Base-by-base conservation (phyloP, 805 yeast genomes). In the Nakazawaea wickerhamii region DNA sequence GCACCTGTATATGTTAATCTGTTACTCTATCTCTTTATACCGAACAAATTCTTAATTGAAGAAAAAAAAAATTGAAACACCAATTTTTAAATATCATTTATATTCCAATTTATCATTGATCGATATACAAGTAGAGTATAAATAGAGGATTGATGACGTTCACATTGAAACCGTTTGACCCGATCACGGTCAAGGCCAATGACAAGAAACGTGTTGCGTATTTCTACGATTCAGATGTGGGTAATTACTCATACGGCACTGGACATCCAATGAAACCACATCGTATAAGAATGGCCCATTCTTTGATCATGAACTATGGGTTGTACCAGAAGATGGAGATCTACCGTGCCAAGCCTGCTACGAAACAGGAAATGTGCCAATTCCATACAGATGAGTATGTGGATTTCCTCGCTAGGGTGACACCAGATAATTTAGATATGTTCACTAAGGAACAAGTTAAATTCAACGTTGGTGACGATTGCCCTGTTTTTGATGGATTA, bases 211-310 rank as follows among this genome's bases (percentile, higher is more conserved):
- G 73, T 32, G 89, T 84, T 23, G 91, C 93, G 0, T 84, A 84
- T 57, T 84, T 84, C 60, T 83, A 83, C 56, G 91, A 83, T 61
- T 78, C 96, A 22, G 99, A 91, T 60, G 96, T 93, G 37, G 98
- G 98, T 27, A 93, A 93, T 67, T 91, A 91, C 64, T 95, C 97
- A 35, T 93, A 93, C 60, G 98, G 98, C 44, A 93, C 96, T 4
- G 96, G 96, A 22, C 99, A 93, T 63, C 97, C 97, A 31, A 93
- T 93, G 99, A 93, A 93, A 61, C 99, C 99, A 19, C 97, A 91
- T 63, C 80, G 99, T 59, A 89, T 93, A 67, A 84, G 98, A 78
- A 90, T 93, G 95, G 95, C 98, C 6, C 98, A 93, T 63, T 87
- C 95, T 32, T 72, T 93, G 55, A 86, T 93, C 51, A 91, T 93